A percentile compares a stretch with the other conserved stretches of the same genome.
These are phyloP conservation scores for Talinum fruticosum DNA, from an alignment of 148 eudicot genomes.

Conservation along the genomic window DNA sequence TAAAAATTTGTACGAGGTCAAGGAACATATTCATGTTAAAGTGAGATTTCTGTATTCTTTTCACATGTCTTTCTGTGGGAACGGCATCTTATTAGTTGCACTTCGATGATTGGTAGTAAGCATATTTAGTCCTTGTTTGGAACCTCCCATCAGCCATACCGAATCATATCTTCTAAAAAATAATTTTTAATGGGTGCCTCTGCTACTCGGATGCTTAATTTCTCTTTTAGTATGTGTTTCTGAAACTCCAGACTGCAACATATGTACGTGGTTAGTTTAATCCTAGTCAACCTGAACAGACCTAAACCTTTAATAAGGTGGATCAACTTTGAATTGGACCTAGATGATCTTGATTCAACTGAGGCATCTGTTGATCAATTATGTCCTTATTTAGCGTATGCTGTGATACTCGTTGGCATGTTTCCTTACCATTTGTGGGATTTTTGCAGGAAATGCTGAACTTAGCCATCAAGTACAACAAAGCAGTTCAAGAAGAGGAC, in stretches of 20 bases:
- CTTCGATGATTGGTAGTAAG: background rate
- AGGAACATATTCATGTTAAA: background rate
- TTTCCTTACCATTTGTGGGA: background rate
- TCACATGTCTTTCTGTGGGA: background rate
- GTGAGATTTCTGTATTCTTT: background rate
- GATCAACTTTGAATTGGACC: background rate
- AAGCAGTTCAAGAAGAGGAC: slow-evolving; percentile 97
- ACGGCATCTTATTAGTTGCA: background rate
- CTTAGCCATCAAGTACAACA: slow-evolving; percentile 81
- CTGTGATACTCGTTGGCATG: background rate
- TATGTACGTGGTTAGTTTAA: background rate
- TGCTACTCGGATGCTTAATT: background rate
- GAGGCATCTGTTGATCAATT: background rate
- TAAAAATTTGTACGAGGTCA: background rate
- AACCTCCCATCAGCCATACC: background rate
- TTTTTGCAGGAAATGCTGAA: slow-evolving; percentile 79
- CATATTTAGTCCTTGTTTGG: background rate
- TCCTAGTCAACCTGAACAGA: background rate
- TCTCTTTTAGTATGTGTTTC: background rate
- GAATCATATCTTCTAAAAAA: background rate
- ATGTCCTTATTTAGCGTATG: background rate
- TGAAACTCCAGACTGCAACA: background rate
- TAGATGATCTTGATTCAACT: background rate
- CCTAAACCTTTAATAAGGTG: background rate
- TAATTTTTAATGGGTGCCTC: background rate